Conservation (phyloP, 208 protist species). For the Leishmania amazonensis region DNA sequence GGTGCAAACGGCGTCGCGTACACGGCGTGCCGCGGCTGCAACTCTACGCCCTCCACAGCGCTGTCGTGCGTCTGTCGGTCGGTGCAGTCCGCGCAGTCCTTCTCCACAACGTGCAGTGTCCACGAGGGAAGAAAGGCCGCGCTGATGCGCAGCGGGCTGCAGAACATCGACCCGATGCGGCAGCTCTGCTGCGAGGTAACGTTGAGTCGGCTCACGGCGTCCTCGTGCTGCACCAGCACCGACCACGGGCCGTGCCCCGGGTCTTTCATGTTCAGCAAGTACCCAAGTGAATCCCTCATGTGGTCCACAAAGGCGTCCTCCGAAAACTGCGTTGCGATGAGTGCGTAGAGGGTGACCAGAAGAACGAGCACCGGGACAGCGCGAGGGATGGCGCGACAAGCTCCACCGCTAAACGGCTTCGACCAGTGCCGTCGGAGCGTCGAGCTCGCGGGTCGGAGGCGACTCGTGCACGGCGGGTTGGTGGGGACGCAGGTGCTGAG, state of each 20-base stretch:
- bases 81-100: background rate
- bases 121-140: slow-evolving; percentile 16
- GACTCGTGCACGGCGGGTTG: background rate
- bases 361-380: background rate
- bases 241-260: background rate
- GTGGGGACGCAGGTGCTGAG: background rate
- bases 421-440: background rate
- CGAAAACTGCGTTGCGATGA: background rate
- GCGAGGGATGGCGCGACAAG: background rate
- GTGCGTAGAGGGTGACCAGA: background rate
- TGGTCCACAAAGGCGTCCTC: background rate
- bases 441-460: background rate
- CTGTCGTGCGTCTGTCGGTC: background rate
- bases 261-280: background rate
- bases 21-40: background rate
- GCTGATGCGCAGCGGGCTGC: no score
- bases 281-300: background rate
- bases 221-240: slow-evolving; percentile 12
- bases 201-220: background rate
- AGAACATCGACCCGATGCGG: no score
- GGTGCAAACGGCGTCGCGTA: slow-evolving; percentile 11
- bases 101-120: slow-evolving; percentile 3
- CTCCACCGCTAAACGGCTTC: background rate
- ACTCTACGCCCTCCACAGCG: background rate
- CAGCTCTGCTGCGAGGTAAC: no score